phyloP scores from a whole-genome alignment of 176 grass and related monocot species.

The Aegilops longissima region DNA sequence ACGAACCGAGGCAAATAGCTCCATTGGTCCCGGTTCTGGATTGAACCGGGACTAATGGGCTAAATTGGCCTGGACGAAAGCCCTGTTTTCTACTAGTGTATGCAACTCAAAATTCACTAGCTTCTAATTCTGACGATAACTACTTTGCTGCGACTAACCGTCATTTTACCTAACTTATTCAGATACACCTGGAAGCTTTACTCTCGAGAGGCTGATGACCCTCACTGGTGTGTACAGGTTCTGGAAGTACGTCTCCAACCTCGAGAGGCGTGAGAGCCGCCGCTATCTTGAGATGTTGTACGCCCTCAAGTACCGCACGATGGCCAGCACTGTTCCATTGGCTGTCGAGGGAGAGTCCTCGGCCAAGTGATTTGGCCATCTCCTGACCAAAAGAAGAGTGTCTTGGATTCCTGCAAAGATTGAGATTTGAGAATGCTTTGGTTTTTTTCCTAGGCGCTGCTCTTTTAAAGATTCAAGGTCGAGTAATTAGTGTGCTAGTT shows the following conservation, averaged over 20 bases:
- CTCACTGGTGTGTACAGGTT: slow-evolving; percentile 92
- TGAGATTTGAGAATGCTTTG: slow-evolving; percentile 41
- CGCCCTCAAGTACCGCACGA: slow-evolving; percentile 91
- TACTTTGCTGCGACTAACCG: neutral
- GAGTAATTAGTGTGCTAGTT: slow-evolving; percentile 30
- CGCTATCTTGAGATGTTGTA: slow-evolving; percentile 99
- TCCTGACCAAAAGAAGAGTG: slow-evolving; percentile 16
- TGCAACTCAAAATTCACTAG: neutral
- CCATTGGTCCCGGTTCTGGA: too few species aligned
- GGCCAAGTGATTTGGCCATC: slow-evolving; percentile 35
- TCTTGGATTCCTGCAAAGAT: slow-evolving; percentile 21
- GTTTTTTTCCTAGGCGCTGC: slow-evolving; percentile 31
- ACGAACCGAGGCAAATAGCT: too few species aligned
- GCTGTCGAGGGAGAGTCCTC: slow-evolving; percentile 69
- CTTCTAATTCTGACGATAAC: neutral
- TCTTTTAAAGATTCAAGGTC: slow-evolving; percentile 19
- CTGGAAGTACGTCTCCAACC: slow-evolving; percentile 99
- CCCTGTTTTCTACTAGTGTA: neutral
- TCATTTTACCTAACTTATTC: neutral
- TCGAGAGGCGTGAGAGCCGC: slow-evolving; percentile 86
- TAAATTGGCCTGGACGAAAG: too few species aligned
- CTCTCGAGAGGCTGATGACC: slow-evolving; percentile 98
- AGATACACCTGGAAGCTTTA: slow-evolving; percentile 99
- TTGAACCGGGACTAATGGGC: too few species aligned
- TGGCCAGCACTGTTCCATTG: slow-evolving; percentile 89